Evolutionary conservation across 805 yeast species (phyloP), one percentile per base, ranked within the genome.

Genomic region (Yamadazyma sp.): DNA sequence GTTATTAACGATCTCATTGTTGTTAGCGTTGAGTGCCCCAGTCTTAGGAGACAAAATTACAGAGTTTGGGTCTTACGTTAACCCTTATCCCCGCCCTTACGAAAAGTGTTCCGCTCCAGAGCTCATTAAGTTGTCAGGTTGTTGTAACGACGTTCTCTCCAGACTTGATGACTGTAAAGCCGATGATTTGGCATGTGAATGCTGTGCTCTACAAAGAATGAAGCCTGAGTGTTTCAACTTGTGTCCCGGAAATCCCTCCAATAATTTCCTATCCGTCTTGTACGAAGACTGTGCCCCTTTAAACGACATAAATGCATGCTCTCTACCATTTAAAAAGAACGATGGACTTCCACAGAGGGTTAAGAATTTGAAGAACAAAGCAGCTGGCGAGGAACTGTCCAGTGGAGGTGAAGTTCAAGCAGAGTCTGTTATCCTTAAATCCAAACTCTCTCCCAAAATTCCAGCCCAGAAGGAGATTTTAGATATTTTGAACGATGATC

Each of bases 121-220:
- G 42, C 49, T 71, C 24, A 60, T 64, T 31, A 63, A 62, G 27
- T 54, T 73, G 21, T 60, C 71, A 2, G 43, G 46, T 13, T 75
- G 80, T 51, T 71, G 76, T 22, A 70, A 66, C 47, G 74, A 69
- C 38, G 70, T 75, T 10, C 55, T 74, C 28, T 48, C 59, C 20
- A 70, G 59, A 43, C 58, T 75, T 42, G 76, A 73, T 46, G 72
- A 64, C 38, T 75, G 80, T 48, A 69, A 71, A 45, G 70, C 78
- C 4, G 71, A 71, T 48, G 80, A 75, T 54, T 56, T 72, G 45
- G 78, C 77, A 1, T 75, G 80, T 53, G 78, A 73, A 44, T 75
- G 80, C 45, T 73, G 79, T 53, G 78, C 80, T 7, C 58, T 75
- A 23, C 79, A 75, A 51, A 64, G 69, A 36, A 63, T 75, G 57